A percentile compares a stretch with the other conserved stretches of the same genome.
Conservation (phyloP, 169 alveolate genomes). For the Blepharisma undulans region DNA sequence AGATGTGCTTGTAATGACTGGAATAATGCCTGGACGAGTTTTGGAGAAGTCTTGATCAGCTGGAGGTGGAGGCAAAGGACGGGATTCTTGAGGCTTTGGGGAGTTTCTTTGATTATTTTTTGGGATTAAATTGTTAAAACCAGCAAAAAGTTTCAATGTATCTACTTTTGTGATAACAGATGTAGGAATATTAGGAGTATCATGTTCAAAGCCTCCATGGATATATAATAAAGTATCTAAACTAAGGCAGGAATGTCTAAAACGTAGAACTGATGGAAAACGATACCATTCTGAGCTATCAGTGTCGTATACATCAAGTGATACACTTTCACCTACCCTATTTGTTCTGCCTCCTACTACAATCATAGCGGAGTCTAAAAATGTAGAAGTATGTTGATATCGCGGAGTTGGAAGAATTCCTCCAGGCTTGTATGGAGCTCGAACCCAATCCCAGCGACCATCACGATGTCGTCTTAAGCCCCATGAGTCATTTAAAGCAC, state of each 20-base stretch:
- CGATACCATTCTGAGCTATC: slow-evolving; percentile 95
- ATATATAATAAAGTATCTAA: slow-evolving; percentile 87
- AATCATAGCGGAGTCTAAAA: slow-evolving; percentile 90
- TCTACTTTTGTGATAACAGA: slow-evolving; percentile 62
- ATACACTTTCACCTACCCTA: slow-evolving; percentile 86
- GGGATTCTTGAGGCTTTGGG: slow-evolving; percentile 6
- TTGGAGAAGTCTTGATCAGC: neutral
- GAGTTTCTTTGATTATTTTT: neutral
- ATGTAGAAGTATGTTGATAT: slow-evolving; percentile 88
- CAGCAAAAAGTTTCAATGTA: neutral
- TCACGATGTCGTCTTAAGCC: slow-evolving; percentile 99
- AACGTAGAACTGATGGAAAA: slow-evolving; percentile 90
- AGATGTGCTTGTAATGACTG: neutral
- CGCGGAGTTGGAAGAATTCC: slow-evolving; percentile 89
- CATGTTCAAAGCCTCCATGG: slow-evolving; percentile 96
- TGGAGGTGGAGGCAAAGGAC: slow-evolving; percentile 36
- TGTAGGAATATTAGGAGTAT: slow-evolving; percentile 93
- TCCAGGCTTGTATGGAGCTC: slow-evolving; percentile 94
- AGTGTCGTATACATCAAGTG: slow-evolving; percentile 94
- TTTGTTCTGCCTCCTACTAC: slow-evolving; percentile 97
- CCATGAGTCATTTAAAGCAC: slow-evolving; percentile 97
- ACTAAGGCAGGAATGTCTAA: slow-evolving; percentile 93
- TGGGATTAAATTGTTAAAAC: neutral
- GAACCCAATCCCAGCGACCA: slow-evolving; percentile 99
- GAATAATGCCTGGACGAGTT: neutral